A percentile compares a stretch with the other conserved stretches of the same genome.
phyloP scores from a whole-genome alignment of 257 asterid species.

The Solanum medicagineum region DNA sequence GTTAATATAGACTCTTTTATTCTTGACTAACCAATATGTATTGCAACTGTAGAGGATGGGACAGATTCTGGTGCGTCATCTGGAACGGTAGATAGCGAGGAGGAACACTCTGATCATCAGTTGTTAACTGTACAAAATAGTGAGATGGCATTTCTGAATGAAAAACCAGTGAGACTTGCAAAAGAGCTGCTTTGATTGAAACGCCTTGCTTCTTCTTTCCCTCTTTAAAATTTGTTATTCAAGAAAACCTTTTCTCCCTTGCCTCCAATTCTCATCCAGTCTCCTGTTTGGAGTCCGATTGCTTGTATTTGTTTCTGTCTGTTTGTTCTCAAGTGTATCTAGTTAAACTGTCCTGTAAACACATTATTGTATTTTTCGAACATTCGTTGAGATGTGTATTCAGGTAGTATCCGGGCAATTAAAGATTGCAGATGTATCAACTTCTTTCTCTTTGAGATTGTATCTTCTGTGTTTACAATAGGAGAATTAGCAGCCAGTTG shows the following conservation, averaged over 20 bases:
- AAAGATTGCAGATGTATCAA: neutral
- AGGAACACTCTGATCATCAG: slow-evolving; percentile 59
- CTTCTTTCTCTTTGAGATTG: neutral
- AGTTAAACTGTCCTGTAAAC: neutral
- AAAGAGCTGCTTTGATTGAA: slow-evolving; percentile 43
- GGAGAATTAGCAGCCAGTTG: neutral
- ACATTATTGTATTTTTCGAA: neutral
- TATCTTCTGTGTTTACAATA: neutral
- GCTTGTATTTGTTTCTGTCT: neutral
- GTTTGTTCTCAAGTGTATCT: neutral
- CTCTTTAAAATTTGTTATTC: neutral
- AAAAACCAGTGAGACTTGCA: slow-evolving; percentile 66
- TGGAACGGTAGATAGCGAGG: slow-evolving; percentile 33
- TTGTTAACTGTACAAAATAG: slow-evolving; percentile 47
- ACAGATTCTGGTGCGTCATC: slow-evolving; percentile 33
- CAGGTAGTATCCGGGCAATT: neutral
- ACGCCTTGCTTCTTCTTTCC: neutral
- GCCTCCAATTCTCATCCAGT: neutral
- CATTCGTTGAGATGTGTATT: neutral
- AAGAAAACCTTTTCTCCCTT: neutral
- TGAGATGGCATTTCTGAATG: slow-evolving; percentile 62
- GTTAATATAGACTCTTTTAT: neutral
- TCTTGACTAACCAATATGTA: neutral
- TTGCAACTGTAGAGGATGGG: slow-evolving; percentile 36
- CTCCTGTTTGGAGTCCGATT: neutral